Percentiles rank a stretch among this genome's conserved stretches.
Conservation (phyloP, 1,139 yeast species). For the Yamadazyma diddensiae region DNA sequence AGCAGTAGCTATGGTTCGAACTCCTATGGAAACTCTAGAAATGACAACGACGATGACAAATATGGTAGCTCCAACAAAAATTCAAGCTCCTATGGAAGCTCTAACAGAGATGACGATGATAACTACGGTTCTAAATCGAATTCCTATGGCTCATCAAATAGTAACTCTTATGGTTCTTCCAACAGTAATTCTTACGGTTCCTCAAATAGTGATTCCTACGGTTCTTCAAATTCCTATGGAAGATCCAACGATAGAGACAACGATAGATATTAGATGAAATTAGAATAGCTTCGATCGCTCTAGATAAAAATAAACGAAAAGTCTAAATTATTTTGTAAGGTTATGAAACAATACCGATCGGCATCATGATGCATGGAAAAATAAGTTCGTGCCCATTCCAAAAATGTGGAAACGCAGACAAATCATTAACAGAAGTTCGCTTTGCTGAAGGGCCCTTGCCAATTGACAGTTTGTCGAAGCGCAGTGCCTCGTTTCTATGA, state of each 20-base stretch:
- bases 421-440: no score
- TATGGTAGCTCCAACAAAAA: slow-evolving; percentile 10
- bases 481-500: no score
- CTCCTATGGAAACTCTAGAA: slow-evolving; percentile 3
- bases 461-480: no score
- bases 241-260: slow-evolving; percentile 5
- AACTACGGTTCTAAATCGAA: slow-evolving; percentile 9
- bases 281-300: not conserved
- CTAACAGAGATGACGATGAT: not conserved
- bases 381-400: no score
- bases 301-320: not conserved
- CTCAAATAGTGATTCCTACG: slow-evolving; percentile 19
- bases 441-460: no score
- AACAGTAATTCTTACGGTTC: slow-evolving; percentile 18
- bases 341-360: no score
- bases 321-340: no score
- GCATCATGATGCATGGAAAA: no score
- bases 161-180: slow-evolving; percentile 4
- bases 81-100: slow-evolving; percentile 2
- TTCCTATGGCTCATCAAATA: slow-evolving; percentile 15
- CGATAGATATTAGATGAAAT: not conserved
- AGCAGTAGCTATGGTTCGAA: slow-evolving; percentile 14
- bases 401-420: no score
- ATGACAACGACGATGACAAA: slow-evolving; percentile 16
- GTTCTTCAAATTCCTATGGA: slow-evolving; percentile 11